Conservation (phyloP, 441 rosid species). For the Manihot esculenta region DNA sequence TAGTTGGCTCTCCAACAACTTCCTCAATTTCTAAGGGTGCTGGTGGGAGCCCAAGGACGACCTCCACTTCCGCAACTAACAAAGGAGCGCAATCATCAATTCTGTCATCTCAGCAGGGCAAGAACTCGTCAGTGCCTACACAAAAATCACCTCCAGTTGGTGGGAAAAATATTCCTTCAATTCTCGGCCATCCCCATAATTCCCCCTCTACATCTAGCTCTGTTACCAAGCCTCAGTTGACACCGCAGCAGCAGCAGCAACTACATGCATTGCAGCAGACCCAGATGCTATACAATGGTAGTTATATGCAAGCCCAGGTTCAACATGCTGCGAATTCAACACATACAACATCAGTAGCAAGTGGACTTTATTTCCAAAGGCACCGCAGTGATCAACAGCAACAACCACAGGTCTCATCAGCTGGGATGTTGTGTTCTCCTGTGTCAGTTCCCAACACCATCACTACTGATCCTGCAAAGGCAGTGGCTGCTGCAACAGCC, state of each 20-base stretch:
- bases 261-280: conserved; percentile 54
- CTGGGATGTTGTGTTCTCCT: conserved; percentile 55
- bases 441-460: conserved; percentile 38
- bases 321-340: conserved; percentile 48
- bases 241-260: conserved; percentile 48
- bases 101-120: conserved; percentile 63
- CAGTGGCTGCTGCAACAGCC: conserved; percentile 39
- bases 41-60: conserved; percentile 88
- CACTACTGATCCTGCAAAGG: conserved; percentile 75
- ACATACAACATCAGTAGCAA: conserved; percentile 35
- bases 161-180: conserved; percentile 60
- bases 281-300: conserved; percentile 48
- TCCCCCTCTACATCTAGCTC: conserved; percentile 41
- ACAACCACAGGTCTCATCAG: conserved; percentile 36
- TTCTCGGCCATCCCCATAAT: conserved; percentile 63
- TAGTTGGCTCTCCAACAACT: conserved; percentile 79
- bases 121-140: conserved; percentile 51
- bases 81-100: conserved; percentile 69
- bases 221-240: conserved; percentile 37
- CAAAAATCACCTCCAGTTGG: conserved; percentile 61
- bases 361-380: conserved; percentile 65
- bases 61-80: conserved; percentile 58
- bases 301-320: conserved; percentile 59
- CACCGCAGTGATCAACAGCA: conserved; percentile 64
- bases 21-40: conserved; percentile 83